Evolutionary conservation across 805 yeast genomes (phyloP), one percentile per base, ranked within the genome.

Genomic region (Candida patagonica): DNA sequence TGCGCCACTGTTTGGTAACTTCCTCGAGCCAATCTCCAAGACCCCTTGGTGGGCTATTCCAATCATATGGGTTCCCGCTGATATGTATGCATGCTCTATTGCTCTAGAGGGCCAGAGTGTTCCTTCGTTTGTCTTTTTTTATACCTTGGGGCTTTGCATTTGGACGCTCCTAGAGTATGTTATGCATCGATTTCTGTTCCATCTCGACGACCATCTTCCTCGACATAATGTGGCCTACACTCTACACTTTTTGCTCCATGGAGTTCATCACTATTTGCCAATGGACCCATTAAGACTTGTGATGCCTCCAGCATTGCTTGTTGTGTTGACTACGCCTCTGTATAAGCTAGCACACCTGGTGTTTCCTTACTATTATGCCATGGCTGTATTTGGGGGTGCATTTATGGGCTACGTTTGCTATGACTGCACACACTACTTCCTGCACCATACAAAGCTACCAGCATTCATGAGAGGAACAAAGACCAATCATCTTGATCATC

Each of bases 1-100:
- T 2, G 98, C 98, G 9, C 96, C 88, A 5, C 60, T 92, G 40
- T 92, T 92, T 61, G 98, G 98, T 36, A 87, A 88, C 62, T 83
- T 89, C 61, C 66, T 92, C 44, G 98, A 92, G 63, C 96, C 96
- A 4, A 57, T 92, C 20, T 77, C 94, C 6, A 68, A 80, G 54
- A 92, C 98, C 2, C 80, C 96, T 9, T 92, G 97, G 97, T 92
- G 78, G 73, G 81, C 86, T 19, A 81, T 92, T 16, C 98, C 98
- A 13, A 44, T 66, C 1, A 50, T 86, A 20, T 94, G 98, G 97
- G 60, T 86, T 33, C 96, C 96, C 2, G 78, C 75, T 34, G 84
- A 86, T 56, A 51, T 77, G 17, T 80, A 65, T 49, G 62, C 82
- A 40, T 70, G 83, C 47, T 70, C 68, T 48, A 54, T 73, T 21